These are phyloP conservation scores for Solanum bulbocastanum DNA, from an alignment of 257 asterid genomes.

Conservation along the genomic window DNA sequence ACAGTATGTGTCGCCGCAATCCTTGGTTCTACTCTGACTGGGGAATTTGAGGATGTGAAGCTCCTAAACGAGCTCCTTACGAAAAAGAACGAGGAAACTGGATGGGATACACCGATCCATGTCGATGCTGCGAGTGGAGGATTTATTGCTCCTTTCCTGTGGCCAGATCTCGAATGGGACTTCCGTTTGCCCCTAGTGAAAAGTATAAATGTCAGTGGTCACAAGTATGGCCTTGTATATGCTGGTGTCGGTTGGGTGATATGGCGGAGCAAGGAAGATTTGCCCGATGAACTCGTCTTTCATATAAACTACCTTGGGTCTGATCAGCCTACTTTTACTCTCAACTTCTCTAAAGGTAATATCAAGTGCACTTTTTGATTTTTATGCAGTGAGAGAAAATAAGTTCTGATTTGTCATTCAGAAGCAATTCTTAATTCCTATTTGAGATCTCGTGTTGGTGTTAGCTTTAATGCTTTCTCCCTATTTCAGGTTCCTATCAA, in stretches of 20 bases:
- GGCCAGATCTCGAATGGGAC: slow-evolving; percentile 76
- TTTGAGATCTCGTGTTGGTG: not conserved
- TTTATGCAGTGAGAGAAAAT: not conserved
- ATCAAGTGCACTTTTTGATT: not conserved
- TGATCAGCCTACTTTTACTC: slow-evolving; percentile 79
- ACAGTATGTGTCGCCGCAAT: slow-evolving; percentile 77
- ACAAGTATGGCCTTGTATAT: slow-evolving; percentile 72
- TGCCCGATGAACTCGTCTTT: slow-evolving; percentile 63
- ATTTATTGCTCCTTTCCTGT: slow-evolving; percentile 63
- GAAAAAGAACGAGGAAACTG: slow-evolving; percentile 51
- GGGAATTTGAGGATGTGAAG: slow-evolving; percentile 77
- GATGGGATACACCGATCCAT: slow-evolving; percentile 72
- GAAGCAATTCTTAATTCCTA: not conserved
- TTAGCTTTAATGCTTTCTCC: not conserved
- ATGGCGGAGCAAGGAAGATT: slow-evolving; percentile 58
- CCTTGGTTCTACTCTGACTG: slow-evolving; percentile 63
- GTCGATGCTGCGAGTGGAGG: slow-evolving; percentile 94
- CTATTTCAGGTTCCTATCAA: slow-evolving; percentile 48
- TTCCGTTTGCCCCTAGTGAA: slow-evolving; percentile 65
- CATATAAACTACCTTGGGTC: slow-evolving; percentile 76
- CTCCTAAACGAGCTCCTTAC: slow-evolving; percentile 48
- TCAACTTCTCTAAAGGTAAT: slow-evolving; percentile 68
- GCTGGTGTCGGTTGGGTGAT: slow-evolving; percentile 77
- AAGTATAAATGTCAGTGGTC: slow-evolving; percentile 80
- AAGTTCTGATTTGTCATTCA: not conserved